Conservation (phyloP, 768 basidiomycete species). For the Xerocomellus chrysenteron region DNA sequence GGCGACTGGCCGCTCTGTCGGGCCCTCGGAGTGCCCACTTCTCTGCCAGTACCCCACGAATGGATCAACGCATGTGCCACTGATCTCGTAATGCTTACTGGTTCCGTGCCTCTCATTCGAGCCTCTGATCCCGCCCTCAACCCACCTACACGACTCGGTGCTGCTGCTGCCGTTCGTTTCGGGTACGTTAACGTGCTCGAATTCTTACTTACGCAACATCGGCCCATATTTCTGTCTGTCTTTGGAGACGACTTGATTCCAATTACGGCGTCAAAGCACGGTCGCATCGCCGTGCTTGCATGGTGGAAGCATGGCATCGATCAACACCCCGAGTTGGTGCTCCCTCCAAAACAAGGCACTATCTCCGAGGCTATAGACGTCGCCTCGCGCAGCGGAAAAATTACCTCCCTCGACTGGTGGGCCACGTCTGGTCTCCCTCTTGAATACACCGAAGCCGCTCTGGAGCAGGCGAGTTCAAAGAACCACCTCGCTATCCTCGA, state of each 20-base stretch:
- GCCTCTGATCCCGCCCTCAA: constrained; percentile 53
- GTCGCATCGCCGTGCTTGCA: constrained; percentile 66
- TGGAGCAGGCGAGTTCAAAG: constrained; percentile 77
- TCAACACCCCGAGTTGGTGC: constrained; percentile 58
- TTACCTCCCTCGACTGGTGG: constrained; percentile 84
- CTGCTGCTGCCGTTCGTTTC: constrained; percentile 65
- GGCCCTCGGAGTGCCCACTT: constrained; percentile 73
- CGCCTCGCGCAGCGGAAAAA: constrained; percentile 75
- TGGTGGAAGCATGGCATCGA: constrained; percentile 79
- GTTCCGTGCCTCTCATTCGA: constrained; percentile 57
- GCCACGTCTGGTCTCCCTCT: constrained; percentile 58
- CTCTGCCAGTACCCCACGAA: constrained; percentile 59
- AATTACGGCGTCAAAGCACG: constrained; percentile 73
- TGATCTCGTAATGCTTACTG: constrained; percentile 72
- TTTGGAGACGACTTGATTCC: constrained; percentile 72
- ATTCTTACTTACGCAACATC: constrained; percentile 66
- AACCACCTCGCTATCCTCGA: constrained; percentile 74
- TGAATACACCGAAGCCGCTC: constrained; percentile 76
- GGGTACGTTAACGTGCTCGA: constrained; percentile 75
- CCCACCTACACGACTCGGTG: constrained; percentile 70
- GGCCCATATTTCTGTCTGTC: constrained; percentile 58
- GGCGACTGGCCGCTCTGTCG: constrained; percentile 85
- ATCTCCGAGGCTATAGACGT: constrained; percentile 73
- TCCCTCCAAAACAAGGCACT: constrained; percentile 51
- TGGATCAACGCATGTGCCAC: constrained; percentile 71